phyloP scores from a whole-genome alignment of 2,329 filamentous ascomycete species.

The Penicillium sp. region DNA sequence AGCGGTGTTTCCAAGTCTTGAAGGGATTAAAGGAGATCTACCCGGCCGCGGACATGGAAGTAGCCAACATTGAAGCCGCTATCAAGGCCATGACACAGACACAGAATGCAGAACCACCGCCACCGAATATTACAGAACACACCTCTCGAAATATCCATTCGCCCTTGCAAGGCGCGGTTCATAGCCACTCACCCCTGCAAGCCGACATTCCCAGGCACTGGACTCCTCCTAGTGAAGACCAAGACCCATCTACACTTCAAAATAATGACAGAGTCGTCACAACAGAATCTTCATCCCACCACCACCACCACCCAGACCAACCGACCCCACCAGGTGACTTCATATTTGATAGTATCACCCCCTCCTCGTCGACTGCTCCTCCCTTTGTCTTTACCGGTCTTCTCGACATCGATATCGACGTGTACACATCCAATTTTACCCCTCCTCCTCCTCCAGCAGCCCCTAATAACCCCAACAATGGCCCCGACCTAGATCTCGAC shows the following conservation, averaged over 20 bases:
- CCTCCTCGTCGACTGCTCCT: background rate
- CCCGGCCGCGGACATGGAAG: constrained; percentile 78
- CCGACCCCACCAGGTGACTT: constrained; percentile 32
- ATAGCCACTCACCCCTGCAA: constrained; percentile 4
- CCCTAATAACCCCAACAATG: constrained; percentile 15
- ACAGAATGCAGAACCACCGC: constrained; percentile 2
- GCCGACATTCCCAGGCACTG: constrained; percentile 16
- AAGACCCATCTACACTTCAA: constrained; percentile 1
- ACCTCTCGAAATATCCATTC: no score
- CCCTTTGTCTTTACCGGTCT: constrained; percentile 25
- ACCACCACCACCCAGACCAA: constrained; percentile 15
- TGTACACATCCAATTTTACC: constrained; percentile 26
- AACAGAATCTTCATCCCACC: background rate
- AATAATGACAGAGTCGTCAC: constrained; percentile 10
- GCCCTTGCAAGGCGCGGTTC: no score
- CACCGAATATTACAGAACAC: no score
- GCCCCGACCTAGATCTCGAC: constrained; percentile 32
- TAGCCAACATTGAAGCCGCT: constrained; percentile 41
- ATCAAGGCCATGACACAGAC: constrained; percentile 34
- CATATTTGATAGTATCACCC: constrained; percentile 23
- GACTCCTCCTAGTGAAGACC: constrained; percentile 18
- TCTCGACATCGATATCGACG: constrained; percentile 33
- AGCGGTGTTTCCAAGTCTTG: constrained; percentile 84
- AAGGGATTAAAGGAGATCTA: constrained; percentile 82
- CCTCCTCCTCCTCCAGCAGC: background rate